Conservation (phyloP, 305 asterid genomes). For the Solanum aculeatissimum region DNA sequence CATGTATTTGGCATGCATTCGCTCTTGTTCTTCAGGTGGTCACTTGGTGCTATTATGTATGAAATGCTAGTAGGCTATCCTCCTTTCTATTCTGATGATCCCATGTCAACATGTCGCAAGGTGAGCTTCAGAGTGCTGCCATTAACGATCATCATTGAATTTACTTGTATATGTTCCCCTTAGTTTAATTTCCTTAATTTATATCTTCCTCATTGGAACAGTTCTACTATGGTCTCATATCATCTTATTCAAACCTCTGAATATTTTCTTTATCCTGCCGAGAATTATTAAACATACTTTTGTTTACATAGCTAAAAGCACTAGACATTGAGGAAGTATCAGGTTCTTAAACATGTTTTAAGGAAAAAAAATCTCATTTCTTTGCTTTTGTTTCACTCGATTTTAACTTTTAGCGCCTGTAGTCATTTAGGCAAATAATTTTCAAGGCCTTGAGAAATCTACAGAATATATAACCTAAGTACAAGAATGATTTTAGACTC, state of each 20-base stretch:
- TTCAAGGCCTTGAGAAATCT: background rate
- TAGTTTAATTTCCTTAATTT: background rate
- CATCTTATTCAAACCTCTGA: background rate
- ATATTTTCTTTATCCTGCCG: background rate
- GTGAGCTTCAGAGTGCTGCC: conserved; percentile 25
- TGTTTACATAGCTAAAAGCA: background rate
- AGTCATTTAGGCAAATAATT: background rate
- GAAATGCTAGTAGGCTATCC: conserved; percentile 98
- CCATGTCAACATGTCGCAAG: conserved; percentile 96
- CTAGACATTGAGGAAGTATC: background rate
- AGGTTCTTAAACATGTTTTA: background rate
- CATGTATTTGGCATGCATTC: background rate
- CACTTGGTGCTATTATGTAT: conserved; percentile 93
- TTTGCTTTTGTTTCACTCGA: background rate
- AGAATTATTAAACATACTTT: background rate
- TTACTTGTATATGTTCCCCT: background rate
- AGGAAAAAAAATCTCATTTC: background rate
- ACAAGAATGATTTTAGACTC: background rate
- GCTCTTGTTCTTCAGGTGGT: conserved; percentile 64
- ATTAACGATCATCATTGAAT: background rate
- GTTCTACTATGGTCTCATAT: background rate
- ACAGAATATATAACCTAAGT: background rate
- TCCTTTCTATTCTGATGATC: conserved; percentile 92
- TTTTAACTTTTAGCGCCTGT: background rate
- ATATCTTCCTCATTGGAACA: background rate